Evolutionary conservation across 805 yeast genomes (phyloP).

Genomic region (Starmerella stigmatis): DNA sequence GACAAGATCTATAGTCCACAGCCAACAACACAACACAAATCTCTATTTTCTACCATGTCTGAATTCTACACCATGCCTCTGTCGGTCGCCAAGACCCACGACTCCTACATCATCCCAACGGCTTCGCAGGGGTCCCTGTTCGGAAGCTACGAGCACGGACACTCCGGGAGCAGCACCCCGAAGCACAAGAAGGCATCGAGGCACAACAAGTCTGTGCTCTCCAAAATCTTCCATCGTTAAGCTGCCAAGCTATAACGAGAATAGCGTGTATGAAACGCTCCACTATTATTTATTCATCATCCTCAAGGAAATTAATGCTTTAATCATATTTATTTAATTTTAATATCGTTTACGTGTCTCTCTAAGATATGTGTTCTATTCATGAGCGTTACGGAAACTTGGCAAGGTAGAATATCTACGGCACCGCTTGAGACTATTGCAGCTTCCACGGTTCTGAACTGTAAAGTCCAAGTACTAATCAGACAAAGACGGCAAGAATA

Average conservation of each 20-base stretch:
- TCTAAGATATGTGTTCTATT: no score
- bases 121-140: constrained; percentile 17
- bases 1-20: background rate
- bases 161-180: background rate
- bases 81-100: constrained; percentile 21
- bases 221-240: background rate
- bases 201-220: background rate
- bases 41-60: constrained; percentile 14
- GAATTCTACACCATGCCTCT: constrained; percentile 23
- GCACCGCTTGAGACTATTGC: no score
- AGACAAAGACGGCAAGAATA: no score
- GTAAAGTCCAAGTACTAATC: no score
- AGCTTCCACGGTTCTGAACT: no score
- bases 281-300: no score
- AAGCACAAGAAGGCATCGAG: background rate
- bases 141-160: background rate
- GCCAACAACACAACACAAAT: background rate
- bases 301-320: no score
- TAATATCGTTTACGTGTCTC: no score
- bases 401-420: no score
- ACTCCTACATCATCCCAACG: constrained; percentile 21
- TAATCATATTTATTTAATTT: no score
- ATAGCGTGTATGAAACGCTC: no score
- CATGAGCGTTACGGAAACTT: no score
- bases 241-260: background rate